Percentiles rank a stretch among this genome's conserved stretches.
Conservation (phyloP, 2,329 filamentous ascomycete species). For the Apiospora arundinis region DNA sequence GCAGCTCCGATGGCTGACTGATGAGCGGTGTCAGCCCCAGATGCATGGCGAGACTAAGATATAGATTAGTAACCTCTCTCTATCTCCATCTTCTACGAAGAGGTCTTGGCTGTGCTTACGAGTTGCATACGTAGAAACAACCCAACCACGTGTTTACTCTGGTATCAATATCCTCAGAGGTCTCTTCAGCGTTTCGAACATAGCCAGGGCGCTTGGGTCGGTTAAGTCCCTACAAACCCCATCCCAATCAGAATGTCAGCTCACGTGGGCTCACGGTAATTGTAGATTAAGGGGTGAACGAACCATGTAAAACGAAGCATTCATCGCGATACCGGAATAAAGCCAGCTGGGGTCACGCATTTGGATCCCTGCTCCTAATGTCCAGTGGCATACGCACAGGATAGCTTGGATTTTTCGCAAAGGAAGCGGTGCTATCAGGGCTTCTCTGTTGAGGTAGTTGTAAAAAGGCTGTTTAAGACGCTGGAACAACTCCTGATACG, state of each 20-base stretch:
- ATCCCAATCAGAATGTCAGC: neutral
- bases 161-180: conserved; percentile 30
- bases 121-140: conserved; percentile 39
- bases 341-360: conserved; percentile 39
- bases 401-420: conserved; percentile 39
- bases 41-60: conserved; percentile 38
- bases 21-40: conserved; percentile 37
- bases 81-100: neutral
- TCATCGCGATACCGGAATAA: conserved; percentile 39
- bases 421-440: conserved; percentile 35
- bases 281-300: neutral
- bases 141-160: conserved; percentile 39
- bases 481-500: conserved; percentile 30
- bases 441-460: conserved; percentile 31
- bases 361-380: conserved; percentile 34
- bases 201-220: neutral
- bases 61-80: neutral
- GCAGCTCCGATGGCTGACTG: conserved; percentile 35
- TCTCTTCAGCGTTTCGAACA: conserved; percentile 21
- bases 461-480: conserved; percentile 35
- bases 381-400: conserved; percentile 38
- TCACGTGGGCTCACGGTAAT: neutral
- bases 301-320: conserved; percentile 38
- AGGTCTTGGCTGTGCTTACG: conserved; percentile 30
- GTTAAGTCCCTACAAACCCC: neutral